Percentiles rank a stretch among this genome's conserved stretches.
phyloP scores from a whole-genome alignment of 2,329 filamentous ascomycete species.

The Aspergillus ustus region DNA sequence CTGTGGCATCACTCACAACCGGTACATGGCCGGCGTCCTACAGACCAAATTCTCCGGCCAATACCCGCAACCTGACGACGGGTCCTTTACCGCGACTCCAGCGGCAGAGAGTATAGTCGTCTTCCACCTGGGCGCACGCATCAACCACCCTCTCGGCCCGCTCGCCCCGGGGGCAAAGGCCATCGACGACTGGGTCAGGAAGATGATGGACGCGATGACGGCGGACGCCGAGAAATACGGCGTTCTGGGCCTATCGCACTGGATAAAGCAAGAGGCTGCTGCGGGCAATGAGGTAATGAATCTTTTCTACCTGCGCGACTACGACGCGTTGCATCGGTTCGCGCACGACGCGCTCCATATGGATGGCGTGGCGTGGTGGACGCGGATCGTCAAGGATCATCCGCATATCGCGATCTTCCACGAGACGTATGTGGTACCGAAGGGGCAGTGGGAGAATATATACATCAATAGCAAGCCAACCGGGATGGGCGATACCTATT shows the following conservation, averaged over 20 bases:
- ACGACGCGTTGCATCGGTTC: slow-evolving; percentile 50
- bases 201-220: slow-evolving; percentile 34
- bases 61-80: background rate
- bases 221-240: slow-evolving; percentile 17
- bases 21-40: slow-evolving; percentile 42
- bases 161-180: slow-evolving; percentile 43
- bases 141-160: slow-evolving; percentile 45
- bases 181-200: slow-evolving; percentile 34
- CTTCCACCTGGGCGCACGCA: slow-evolving; percentile 36
- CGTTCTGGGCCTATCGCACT: slow-evolving; percentile 28
- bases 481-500: slow-evolving; percentile 32
- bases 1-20: slow-evolving; percentile 41
- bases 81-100: background rate
- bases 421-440: slow-evolving; percentile 49
- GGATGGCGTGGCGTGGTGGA: slow-evolving; percentile 52
- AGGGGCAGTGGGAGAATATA: slow-evolving; percentile 49
- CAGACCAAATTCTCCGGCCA: slow-evolving; percentile 43
- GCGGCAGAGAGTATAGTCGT: slow-evolving; percentile 50
- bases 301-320: slow-evolving; percentile 48
- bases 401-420: slow-evolving; percentile 52
- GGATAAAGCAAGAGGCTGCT: slow-evolving; percentile 36
- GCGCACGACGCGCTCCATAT: slow-evolving; percentile 48
- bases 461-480: slow-evolving; percentile 46
- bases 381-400: slow-evolving; percentile 37
- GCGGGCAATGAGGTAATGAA: slow-evolving; percentile 41